Percentiles rank a stretch among this genome's conserved stretches.
These are phyloP conservation scores for Berberis vulgaris DNA, from an alignment of 164 flowering plant genomes.

Conservation along the genomic window DNA sequence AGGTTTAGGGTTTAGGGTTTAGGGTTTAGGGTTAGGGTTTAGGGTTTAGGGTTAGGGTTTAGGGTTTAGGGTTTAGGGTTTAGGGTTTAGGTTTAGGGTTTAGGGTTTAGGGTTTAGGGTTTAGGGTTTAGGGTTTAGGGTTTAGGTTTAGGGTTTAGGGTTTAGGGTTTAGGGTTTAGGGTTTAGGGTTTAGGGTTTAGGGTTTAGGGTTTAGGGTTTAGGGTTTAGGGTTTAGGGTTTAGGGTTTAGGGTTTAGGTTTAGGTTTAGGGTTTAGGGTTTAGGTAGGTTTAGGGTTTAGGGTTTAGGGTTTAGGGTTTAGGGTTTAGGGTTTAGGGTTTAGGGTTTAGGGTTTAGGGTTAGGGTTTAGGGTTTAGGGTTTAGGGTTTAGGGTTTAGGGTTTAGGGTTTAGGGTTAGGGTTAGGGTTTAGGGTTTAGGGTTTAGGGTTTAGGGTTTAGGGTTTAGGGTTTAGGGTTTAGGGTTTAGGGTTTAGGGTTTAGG, in stretches of 20 bases:
- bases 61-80: constrained; percentile 20
- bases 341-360: constrained; percentile 12
- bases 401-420: constrained; percentile 11
- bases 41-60: constrained; percentile 20
- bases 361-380: constrained; percentile 10
- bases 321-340: constrained; percentile 13
- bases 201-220: constrained; percentile 11
- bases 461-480: constrained; percentile 7
- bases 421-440: constrained; percentile 9
- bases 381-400: constrained; percentile 14
- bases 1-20: too few relatives aligned
- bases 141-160: constrained; percentile 14
- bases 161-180: constrained; percentile 6
- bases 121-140: constrained; percentile 18
- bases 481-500: constrained; percentile 6
- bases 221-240: constrained; percentile 16
- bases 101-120: constrained; percentile 17
- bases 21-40: too few relatives aligned
- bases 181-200: constrained; percentile 7
- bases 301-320: constrained; percentile 8
- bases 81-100: constrained; percentile 17
- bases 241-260: constrained; percentile 15
- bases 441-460: constrained; percentile 9
- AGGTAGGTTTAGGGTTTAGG: constrained; percentile 13
- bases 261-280: constrained; percentile 12